phyloP scores from a whole-genome alignment of 2,329 filamentous ascomycete species.

The Colletotrichum tabaci region DNA sequence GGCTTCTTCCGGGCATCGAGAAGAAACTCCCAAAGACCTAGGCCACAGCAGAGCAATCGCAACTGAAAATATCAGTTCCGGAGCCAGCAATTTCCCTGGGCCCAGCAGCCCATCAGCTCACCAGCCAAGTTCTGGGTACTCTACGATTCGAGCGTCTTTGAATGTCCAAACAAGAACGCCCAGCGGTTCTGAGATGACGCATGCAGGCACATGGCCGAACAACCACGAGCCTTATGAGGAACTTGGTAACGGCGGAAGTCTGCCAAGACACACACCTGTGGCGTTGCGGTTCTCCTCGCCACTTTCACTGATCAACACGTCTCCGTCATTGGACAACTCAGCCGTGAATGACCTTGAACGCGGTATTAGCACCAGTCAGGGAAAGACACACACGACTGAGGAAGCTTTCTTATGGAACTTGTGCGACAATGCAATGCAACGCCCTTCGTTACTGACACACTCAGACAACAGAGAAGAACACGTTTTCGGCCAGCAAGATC shows the following conservation, averaged over 20 bases:
- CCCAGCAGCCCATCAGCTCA: background rate
- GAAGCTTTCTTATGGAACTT: background rate
- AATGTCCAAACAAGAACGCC: background rate
- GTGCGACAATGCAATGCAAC: background rate
- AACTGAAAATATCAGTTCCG: constrained; percentile 18
- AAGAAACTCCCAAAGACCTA: background rate
- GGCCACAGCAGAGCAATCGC: background rate
- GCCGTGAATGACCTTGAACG: background rate
- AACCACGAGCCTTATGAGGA: background rate
- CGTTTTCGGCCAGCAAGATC: background rate
- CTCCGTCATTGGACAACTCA: background rate
- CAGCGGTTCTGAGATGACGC: background rate
- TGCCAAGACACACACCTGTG: background rate
- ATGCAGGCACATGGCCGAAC: too few species aligned
- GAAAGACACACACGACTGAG: background rate
- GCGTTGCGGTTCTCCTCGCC: background rate
- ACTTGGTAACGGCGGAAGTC: background rate
- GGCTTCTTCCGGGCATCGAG: background rate
- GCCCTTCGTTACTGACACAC: background rate
- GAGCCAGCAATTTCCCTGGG: constrained; percentile 9
- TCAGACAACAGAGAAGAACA: background rate
- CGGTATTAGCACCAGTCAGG: background rate
- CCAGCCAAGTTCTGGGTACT: constrained; percentile 7
- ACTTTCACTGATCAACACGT: background rate
- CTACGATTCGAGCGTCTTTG: constrained; percentile 4